Percentiles rank a stretch among this genome's conserved stretches.
Conservation (phyloP, 2,329 filamentous ascomycete species). For the Cadophora luteo-olivacea region DNA sequence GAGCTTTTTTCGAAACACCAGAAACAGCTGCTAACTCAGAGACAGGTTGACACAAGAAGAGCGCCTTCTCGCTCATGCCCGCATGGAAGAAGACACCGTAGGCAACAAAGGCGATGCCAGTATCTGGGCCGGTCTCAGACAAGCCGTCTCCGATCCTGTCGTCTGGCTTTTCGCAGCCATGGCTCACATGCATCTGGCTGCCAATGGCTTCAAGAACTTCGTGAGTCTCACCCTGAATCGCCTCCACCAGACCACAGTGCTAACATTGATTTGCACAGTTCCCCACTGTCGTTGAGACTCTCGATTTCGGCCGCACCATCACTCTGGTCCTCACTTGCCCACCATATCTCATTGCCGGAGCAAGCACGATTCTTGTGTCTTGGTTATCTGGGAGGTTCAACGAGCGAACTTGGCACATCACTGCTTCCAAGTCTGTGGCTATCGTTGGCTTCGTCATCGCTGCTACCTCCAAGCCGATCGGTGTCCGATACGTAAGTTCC, state of each 20-base stretch:
- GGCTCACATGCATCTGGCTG: constrained; percentile 55
- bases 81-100: constrained; percentile 35
- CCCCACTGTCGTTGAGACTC: constrained; percentile 38
- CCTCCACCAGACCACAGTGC: neutral
- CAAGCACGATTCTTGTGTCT: constrained; percentile 13
- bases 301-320: constrained; percentile 39
- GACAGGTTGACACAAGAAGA: constrained; percentile 32
- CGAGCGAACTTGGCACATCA: constrained; percentile 34
- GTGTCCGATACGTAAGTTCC: constrained; percentile 19
- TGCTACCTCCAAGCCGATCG: constrained; percentile 11
- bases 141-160: constrained; percentile 50
- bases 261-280: constrained; percentile 20
- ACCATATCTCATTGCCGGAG: constrained; percentile 26
- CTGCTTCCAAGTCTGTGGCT: constrained; percentile 22
- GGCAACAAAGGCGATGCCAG: constrained; percentile 44
- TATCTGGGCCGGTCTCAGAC: constrained; percentile 49
- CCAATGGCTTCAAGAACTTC: constrained; percentile 45
- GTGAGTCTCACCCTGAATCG: neutral
- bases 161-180: constrained; percentile 54
- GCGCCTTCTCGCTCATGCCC: constrained; percentile 22
- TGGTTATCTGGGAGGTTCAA: constrained; percentile 24
- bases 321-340: constrained; percentile 31
- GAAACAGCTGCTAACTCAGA: neutral
- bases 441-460: constrained; percentile 28
- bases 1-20: too few species aligned